These are phyloP conservation scores for Striga hermonthica DNA, from an alignment of 305 asterid genomes.

Conservation along the genomic window DNA sequence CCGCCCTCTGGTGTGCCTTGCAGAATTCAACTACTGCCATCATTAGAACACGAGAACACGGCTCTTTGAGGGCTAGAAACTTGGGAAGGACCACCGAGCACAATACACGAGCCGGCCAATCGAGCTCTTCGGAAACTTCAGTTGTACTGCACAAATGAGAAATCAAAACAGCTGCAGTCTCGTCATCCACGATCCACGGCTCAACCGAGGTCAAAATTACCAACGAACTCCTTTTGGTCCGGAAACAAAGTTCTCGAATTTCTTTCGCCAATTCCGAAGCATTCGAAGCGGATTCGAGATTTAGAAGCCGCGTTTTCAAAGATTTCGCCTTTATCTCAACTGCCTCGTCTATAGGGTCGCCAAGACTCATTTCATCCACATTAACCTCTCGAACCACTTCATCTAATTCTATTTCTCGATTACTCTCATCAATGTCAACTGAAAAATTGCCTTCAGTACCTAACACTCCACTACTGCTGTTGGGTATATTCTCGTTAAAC, in stretches of 20 bases:
- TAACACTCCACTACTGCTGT: too few species aligned
- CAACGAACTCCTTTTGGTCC: slow-evolving; percentile 35
- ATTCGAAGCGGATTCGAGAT: slow-evolving; percentile 41
- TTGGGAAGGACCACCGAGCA: slow-evolving; percentile 69
- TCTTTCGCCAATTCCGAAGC: slow-evolving; percentile 47
- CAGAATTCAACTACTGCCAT: slow-evolving; percentile 50
- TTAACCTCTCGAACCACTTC: too few species aligned
- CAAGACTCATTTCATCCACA: slow-evolving; percentile 22
- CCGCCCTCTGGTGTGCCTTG: slow-evolving; percentile 60
- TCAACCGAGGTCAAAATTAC: slow-evolving; percentile 47
- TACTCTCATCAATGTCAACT: slow-evolving; percentile 34
- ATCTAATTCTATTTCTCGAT: slow-evolving; percentile 34
- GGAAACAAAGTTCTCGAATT: slow-evolving; percentile 43
- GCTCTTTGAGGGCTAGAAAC: slow-evolving; percentile 47
- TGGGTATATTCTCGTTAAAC: slow-evolving; percentile 30
- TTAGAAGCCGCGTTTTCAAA: slow-evolving; percentile 40
- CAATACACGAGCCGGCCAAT: slow-evolving; percentile 56
- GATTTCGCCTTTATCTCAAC: slow-evolving; percentile 38
- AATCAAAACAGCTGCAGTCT: slow-evolving; percentile 52
- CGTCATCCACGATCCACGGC: slow-evolving; percentile 75
- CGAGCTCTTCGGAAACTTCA: slow-evolving; percentile 43
- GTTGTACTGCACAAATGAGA: slow-evolving; percentile 39
- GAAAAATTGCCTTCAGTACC: slow-evolving; percentile 33
- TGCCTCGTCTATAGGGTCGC: slow-evolving; percentile 37
- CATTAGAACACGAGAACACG: slow-evolving; percentile 52